These are phyloP conservation scores for Saccharum officinarum DNA, from an alignment of 176 grass and related monocot species.

Conservation along the genomic window DNA sequence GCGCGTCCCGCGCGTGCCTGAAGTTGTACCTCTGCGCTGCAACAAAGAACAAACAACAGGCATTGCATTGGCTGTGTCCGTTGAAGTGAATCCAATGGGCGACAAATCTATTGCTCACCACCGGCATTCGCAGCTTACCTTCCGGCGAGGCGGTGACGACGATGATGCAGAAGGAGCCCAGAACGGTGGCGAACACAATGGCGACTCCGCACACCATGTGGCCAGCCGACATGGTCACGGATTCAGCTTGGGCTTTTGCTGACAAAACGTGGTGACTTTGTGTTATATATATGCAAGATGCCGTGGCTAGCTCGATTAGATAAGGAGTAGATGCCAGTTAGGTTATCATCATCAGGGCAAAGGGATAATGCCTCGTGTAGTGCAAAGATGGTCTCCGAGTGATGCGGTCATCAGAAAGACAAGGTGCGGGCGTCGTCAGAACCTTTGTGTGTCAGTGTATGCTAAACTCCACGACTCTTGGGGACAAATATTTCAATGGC, in stretches of 20 bases:
- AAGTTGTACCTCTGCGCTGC: constrained; percentile 44
- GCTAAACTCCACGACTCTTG: neutral
- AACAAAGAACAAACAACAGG: too few species aligned
- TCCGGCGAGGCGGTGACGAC: constrained; percentile 27
- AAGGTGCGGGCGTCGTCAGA: neutral
- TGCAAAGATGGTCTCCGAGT: constrained; percentile 57
- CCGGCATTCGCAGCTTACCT: constrained; percentile 18
- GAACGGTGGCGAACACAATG: neutral
- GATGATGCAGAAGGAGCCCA: neutral
- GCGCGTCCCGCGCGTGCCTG: constrained; percentile 57
- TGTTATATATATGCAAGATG: constrained; percentile 12
- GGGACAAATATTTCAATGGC: neutral
- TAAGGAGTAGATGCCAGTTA: constrained; percentile 37
- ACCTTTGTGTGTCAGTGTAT: constrained; percentile 34
- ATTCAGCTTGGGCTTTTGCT: neutral
- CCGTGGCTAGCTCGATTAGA: constrained; percentile 8
- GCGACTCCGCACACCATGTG: neutral
- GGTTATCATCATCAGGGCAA: constrained; percentile 8
- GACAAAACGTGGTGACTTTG: neutral
- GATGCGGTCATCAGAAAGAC: constrained; percentile 24
- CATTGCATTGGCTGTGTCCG: neutral
- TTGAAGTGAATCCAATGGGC: neutral
- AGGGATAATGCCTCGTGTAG: neutral
- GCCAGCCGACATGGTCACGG: constrained; percentile 28
- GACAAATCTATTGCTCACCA: neutral